A percentile compares a stretch with the other conserved stretches of the same genome.
Evolutionary conservation across 2,329 filamentous ascomycete genomes (phyloP).

Genomic region (Sarocladium strictum): DNA sequence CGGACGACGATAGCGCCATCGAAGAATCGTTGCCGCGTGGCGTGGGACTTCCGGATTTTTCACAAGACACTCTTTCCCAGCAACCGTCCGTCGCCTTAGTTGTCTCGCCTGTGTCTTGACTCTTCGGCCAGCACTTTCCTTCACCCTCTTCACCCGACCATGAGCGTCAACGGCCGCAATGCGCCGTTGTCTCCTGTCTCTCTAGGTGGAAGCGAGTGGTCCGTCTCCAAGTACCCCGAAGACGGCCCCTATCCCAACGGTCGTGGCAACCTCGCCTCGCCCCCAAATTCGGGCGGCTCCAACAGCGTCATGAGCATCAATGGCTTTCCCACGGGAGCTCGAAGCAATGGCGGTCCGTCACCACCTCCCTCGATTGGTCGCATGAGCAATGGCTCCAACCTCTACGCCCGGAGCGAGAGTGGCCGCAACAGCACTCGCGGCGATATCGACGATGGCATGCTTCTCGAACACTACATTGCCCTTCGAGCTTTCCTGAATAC

Average conservation of each 20-base stretch:
- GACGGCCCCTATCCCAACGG: slow-evolving; percentile 45
- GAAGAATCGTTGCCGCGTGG: slow-evolving; percentile 7
- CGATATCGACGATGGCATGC: slow-evolving; percentile 56
- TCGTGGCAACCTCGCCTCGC: slow-evolving; percentile 59
- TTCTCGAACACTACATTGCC: slow-evolving; percentile 76
- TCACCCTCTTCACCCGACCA: slow-evolving; percentile 34
- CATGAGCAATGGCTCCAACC: slow-evolving; percentile 72
- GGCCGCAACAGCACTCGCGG: slow-evolving; percentile 49
- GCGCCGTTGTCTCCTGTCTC: slow-evolving; percentile 77
- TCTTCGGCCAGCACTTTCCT: slow-evolving; percentile 12
- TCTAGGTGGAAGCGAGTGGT: slow-evolving; percentile 79
- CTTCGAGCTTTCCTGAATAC: slow-evolving; percentile 71
- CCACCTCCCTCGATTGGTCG: slow-evolving; percentile 83
- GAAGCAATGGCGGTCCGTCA: slow-evolving; percentile 63
- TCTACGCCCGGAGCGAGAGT: slow-evolving; percentile 62
- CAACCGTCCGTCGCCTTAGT: neutral
- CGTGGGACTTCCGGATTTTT: slow-evolving; percentile 1
- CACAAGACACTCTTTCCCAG: neutral
- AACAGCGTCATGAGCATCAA: slow-evolving; percentile 54
- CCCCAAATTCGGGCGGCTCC: slow-evolving; percentile 58
- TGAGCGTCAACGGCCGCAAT: slow-evolving; percentile 59
- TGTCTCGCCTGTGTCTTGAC: slow-evolving; percentile 7
- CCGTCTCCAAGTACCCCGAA: slow-evolving; percentile 60
- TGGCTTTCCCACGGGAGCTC: slow-evolving; percentile 50
- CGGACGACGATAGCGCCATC: slow-evolving; percentile 4